These are phyloP conservation scores for Diplosphaera chodatii DNA, from an alignment of 139 green algal species.

Conservation along the genomic window DNA sequence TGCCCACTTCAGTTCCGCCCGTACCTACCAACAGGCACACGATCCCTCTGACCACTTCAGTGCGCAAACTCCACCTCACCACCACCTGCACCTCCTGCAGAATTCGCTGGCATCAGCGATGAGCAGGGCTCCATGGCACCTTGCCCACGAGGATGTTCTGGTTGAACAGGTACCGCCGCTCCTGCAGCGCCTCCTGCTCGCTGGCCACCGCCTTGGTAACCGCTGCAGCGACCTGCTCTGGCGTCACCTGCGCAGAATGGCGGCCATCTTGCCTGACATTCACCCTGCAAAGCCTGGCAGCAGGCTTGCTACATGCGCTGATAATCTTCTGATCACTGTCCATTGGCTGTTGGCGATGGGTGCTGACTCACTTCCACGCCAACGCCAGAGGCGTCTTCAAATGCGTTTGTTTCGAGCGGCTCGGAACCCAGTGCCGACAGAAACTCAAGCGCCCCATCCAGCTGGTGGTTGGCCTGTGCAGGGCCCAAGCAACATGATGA, in stretches of 20 bases:
- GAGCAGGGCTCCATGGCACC: neutral
- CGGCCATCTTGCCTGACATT: too few relatives aligned
- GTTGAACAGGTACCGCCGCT: conserved; percentile 74
- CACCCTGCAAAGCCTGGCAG: too few relatives aligned
- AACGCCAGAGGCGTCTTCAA: conserved; percentile 71
- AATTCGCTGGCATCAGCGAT: too few relatives aligned
- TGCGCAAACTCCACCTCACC: too few relatives aligned
- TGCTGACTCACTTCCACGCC: conserved; percentile 70
- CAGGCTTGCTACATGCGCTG: too few relatives aligned
- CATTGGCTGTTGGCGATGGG: neutral
- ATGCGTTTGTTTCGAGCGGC: conserved; percentile 32
- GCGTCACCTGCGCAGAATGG: conserved; percentile 29
- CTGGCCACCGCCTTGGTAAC: conserved; percentile 48
- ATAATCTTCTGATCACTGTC: neutral
- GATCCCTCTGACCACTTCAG: too few relatives aligned
- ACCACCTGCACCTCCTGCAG: too few relatives aligned
- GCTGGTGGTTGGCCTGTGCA: conserved; percentile 61
- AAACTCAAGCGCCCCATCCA: conserved; percentile 78
- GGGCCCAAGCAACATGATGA: too few relatives aligned
- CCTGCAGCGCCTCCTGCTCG: conserved; percentile 47
- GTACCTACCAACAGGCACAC: conserved; percentile 31
- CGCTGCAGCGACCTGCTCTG: conserved; percentile 57
- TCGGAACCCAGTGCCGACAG: conserved; percentile 54
- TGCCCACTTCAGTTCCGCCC: conserved; percentile 69
- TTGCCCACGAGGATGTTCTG: conserved; percentile 59